Percentiles rank a stretch among this genome's conserved stretches.
phyloP scores from a whole-genome alignment of 78 protist species.

The Chrysochromulina tobinii region DNA sequence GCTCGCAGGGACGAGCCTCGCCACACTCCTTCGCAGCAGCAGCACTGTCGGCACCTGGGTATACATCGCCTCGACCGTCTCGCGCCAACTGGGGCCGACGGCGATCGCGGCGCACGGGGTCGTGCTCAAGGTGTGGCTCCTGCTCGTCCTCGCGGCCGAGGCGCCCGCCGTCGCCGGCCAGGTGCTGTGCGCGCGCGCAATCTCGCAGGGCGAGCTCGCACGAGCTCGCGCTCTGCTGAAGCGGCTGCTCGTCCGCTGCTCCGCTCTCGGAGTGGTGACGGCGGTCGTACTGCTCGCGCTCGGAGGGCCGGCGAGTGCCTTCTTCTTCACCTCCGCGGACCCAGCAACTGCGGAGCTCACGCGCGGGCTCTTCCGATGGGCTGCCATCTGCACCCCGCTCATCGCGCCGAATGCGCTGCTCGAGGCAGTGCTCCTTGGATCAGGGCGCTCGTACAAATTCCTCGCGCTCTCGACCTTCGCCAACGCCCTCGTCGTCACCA shows the following conservation, averaged over 20 bases:
- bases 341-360: no score
- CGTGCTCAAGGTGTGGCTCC: not conserved
- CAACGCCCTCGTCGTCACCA: no score
- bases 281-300: no score
- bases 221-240: not conserved
- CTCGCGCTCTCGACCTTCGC: no score
- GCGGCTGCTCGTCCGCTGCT: not conserved
- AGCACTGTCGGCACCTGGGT: not conserved
- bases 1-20: not conserved
- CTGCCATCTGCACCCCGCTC: no score
- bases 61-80: not conserved
- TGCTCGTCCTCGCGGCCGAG: not conserved
- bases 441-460: no score
- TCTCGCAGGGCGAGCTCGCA: not conserved
- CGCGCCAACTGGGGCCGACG: not conserved
- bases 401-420: no score
- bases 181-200: not conserved
- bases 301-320: no score
- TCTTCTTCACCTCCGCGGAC: no score
- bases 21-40: not conserved
- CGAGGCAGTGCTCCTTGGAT: no score
- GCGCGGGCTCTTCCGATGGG: no score
- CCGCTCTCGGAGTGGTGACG: no score
- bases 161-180: conserved; percentile 4
- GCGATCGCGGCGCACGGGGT: not conserved